Base-by-base conservation (phyloP, 2,329 filamentous ascomycete species). In the Lithohypha guttulata region DNA sequence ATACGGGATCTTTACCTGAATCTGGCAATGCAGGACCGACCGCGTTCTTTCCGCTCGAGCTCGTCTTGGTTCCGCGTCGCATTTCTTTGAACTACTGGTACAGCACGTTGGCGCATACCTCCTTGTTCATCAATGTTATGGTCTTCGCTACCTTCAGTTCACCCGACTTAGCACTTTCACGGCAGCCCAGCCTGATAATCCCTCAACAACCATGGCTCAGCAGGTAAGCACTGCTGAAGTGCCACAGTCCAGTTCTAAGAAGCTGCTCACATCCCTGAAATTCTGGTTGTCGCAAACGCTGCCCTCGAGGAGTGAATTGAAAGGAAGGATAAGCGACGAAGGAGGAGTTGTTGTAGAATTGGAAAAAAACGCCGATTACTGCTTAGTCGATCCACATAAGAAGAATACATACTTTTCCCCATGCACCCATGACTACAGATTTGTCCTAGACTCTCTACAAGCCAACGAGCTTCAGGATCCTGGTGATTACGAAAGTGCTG, bases 251-350 rank as follows among this genome's bases (percentile, higher is more conserved):
- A 28, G 4, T 28, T 28, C 26, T 10, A 10, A 14, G 4, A 14
- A 17, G 15, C 15, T 80, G 7, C 79, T 80, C 46, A 51, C 61
- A 10, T 68, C 68, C 30, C 62, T 63, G 42, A 70, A 62, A 31
- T 78, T 80, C 57, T 79, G 73, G 67, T 53, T 80, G 26, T 65
- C 71, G 15, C 65, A 66, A 41, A 66, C 65, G 39, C 58, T 75
- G 17, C 75, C 75, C 7, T 54, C 60, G 27, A 69, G 75, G 39
- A 53, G 47, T 17, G 57, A 58, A 36, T 66, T 70, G 47, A 58
- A 50, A 22, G 42, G 44, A 19, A 45, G 40, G 39, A 39, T 34
- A 29, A 43, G 69, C 59, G 55, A 56, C 46, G 68, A 79, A 55
- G 75, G 74, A 32, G 75, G 75, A 3, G 51, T 58, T 11, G 54